phyloP scores from a whole-genome alignment of 192 early-diverging fungal genomes.

The Podila verticillata region DNA sequence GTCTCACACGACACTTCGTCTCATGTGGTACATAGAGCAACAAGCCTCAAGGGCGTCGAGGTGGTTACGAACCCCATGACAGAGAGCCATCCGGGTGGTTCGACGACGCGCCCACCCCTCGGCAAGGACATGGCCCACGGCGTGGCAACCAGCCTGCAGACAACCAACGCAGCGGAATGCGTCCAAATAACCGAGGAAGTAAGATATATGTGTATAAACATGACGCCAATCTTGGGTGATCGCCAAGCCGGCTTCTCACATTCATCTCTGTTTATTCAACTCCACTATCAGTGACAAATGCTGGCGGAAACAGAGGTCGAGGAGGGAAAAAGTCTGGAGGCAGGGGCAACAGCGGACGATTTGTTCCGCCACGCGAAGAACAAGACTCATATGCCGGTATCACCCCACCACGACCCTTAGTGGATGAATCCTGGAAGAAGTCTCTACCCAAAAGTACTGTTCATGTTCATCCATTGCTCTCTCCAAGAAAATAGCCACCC shows the following conservation, averaged over 20 bases:
- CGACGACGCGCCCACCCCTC: not conserved
- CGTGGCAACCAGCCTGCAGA: not conserved
- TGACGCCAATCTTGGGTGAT: too few species aligned
- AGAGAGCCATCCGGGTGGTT: not conserved
- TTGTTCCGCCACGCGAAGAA: not conserved
- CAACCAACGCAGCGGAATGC: not conserved
- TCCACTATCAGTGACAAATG: too few species aligned
- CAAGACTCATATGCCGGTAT: constrained; percentile 6
- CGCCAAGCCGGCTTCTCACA: too few species aligned
- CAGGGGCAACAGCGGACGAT: not conserved
- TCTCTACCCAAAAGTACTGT: constrained; percentile 11
- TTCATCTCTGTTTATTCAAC: too few species aligned
- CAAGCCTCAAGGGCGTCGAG: too few species aligned
- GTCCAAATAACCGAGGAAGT: not conserved
- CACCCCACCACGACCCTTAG: constrained; percentile 9
- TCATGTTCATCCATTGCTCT: not conserved
- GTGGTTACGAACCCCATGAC: not conserved
- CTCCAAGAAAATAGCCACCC: not conserved
- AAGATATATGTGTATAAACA: too few species aligned
- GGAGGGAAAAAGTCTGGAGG: not conserved
- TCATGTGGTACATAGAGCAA: too few species aligned
- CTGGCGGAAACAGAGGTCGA: not conserved
- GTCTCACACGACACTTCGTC: not conserved
- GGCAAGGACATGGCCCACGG: not conserved
- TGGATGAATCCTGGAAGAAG: constrained; percentile 34